A percentile compares a stretch with the other conserved stretches of the same genome.
phyloP scores from a whole-genome alignment of 2,329 filamentous ascomycete genomes.

The Fonsecaea pedrosoi region DNA sequence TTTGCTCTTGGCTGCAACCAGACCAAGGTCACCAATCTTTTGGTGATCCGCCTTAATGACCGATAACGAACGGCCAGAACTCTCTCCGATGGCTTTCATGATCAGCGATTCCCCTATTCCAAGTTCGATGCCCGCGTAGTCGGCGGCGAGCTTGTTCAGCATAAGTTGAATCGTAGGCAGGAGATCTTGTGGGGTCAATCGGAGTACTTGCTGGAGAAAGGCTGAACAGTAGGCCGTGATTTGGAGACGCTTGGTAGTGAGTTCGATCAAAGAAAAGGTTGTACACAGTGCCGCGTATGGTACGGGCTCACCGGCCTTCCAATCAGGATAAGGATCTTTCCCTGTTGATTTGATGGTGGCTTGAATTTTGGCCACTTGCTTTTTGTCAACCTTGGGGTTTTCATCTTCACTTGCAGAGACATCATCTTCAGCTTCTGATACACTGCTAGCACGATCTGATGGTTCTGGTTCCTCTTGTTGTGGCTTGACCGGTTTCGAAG shows the following conservation, averaged over 20 bases:
- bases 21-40: constrained; percentile 91
- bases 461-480: constrained; percentile 47
- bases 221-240: constrained; percentile 89
- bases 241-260: constrained; percentile 88
- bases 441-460: constrained; percentile 55
- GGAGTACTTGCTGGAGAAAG: constrained; percentile 92
- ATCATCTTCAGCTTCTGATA: constrained; percentile 45
- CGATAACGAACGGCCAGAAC: constrained; percentile 82
- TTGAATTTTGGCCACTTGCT: constrained; percentile 81
- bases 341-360: constrained; percentile 70
- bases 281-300: constrained; percentile 94
- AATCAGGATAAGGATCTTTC: constrained; percentile 91
- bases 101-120: constrained; percentile 98
- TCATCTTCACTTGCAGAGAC: constrained; percentile 60
- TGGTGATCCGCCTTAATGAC: constrained; percentile 96
- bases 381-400: constrained; percentile 74
- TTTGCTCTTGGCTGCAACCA: constrained; percentile 94
- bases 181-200: constrained; percentile 85
- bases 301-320: constrained; percentile 85
- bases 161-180: constrained; percentile 89
- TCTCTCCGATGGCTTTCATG: constrained; percentile 97
- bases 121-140: constrained; percentile 94
- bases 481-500: constrained; percentile 40
- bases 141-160: constrained; percentile 97
- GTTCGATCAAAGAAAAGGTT: constrained; percentile 92